Base-by-base conservation (phyloP, 2,329 filamentous ascomycete genomes). In the Trichoderma guizhouense region DNA sequence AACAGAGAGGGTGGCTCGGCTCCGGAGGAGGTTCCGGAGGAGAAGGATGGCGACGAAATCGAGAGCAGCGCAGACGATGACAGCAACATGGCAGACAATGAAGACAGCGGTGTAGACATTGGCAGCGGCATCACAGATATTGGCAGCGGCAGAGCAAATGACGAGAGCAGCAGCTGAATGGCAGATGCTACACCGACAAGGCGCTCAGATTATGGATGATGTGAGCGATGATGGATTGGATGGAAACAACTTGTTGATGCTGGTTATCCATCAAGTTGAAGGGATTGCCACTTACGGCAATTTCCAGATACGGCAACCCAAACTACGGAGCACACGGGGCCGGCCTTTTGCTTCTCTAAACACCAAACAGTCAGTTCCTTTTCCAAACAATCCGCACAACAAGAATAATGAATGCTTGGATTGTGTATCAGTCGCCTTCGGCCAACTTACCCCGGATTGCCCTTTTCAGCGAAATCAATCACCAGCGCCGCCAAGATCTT, bases 361-460 rank as follows among this genome's bases (percentile, higher is more conserved):
- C 47, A 53, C 5, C 47, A 53, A 21, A 53, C 11, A 53, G n/a
- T 24, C 47, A 24, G n/a, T 7, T 14, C 21, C 24, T 53, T 51
- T 53, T 5, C 15, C 43, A n/a, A 21, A 3, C 3, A 51, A 21
- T 51, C 7, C 7, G 43, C 43, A 51, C 18, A 51, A n/a, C 21
- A 53, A 53, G 47, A 53, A 24, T 53, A 21, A 43, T 43, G 0
- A 6, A 53, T 53, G 15, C 39, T 24, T 24, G 21, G 8, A 53
- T 53, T 53, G 11, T 53, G 21, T 53, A 53, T 53, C 55, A 30
- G 18, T 58, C 2, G 15, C 9, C 26, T 26, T 67, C 51, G 64
- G 30, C 47, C 28, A 68, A 68, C 53, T 57, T 58, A 68, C 65
- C 65, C 65, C 65, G 26, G 65, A 68, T 60, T 60, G 34, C 32